These are phyloP conservation scores for Pseudogymnoascus sp. DNA, from an alignment of 2,329 filamentous ascomycete species.

Conservation along the genomic window DNA sequence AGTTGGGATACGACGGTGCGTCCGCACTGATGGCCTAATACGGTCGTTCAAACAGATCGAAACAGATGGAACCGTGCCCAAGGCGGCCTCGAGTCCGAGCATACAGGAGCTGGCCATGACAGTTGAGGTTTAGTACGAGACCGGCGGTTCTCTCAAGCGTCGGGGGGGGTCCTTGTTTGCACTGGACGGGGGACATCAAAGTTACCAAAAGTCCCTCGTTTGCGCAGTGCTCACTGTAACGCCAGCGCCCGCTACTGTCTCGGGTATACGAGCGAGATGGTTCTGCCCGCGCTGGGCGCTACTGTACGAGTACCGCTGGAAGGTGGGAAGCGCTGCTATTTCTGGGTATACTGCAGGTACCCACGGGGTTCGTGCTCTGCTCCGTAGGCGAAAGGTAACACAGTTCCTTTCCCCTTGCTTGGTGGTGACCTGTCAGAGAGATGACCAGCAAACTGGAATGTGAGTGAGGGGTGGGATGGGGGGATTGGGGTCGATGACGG, in stretches of 20 bases:
- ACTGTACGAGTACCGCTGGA: constrained; percentile 3
- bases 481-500: neutral
- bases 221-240: neutral
- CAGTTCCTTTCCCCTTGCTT: neutral
- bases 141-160: neutral
- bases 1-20: neutral
- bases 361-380: neutral
- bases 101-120: neutral
- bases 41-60: neutral
- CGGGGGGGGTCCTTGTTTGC: neutral
- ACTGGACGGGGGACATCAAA: neutral
- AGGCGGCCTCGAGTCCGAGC: neutral
- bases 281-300: neutral
- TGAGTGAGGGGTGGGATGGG: neutral
- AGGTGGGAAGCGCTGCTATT: neutral
- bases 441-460: neutral
- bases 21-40: neutral
- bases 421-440: neutral
- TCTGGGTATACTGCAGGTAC: constrained; percentile 2
- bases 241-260: neutral
- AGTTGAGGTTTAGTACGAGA: neutral
- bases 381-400: neutral
- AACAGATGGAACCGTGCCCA: neutral
- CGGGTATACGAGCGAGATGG: constrained; percentile 3
- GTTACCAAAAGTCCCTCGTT: neutral